Conservation (phyloP, 192 early-diverging fungal genomes). For the Gigaspora rosea region DNA sequence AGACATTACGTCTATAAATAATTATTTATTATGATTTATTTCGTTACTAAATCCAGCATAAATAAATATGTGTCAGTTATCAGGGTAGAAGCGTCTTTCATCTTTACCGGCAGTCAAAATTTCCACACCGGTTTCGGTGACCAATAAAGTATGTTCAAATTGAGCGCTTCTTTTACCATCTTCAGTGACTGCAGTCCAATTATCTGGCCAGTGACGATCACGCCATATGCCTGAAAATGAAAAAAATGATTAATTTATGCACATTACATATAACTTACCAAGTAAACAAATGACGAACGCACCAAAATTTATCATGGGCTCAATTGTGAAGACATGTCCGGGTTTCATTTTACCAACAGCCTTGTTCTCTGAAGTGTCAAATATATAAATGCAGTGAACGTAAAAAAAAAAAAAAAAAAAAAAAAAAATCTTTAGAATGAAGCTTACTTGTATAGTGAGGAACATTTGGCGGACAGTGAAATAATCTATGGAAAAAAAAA, state of each 20-base stretch:
- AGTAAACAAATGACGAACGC: neutral
- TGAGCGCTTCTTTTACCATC: constrained; percentile 96
- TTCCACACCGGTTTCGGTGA: constrained; percentile 91
- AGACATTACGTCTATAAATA: too few species aligned
- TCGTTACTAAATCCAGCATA: too few species aligned
- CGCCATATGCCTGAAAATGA: constrained; percentile 41
- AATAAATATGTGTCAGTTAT: neutral
- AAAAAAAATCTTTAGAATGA: constrained; percentile 5
- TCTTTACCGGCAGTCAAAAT: constrained; percentile 59
- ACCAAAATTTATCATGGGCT: constrained; percentile 99
- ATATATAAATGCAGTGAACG: neutral
- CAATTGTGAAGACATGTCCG: constrained; percentile 96
- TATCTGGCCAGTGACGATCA: constrained; percentile 74
- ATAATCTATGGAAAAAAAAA: constrained; percentile 55
- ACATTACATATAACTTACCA: too few species aligned
- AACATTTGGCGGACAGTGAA: constrained; percentile 90
- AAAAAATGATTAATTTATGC: neutral
- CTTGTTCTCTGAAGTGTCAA: constrained; percentile 69
- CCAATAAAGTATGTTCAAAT: constrained; percentile 95
- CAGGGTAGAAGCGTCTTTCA: constrained; percentile 18
- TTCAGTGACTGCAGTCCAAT: constrained; percentile 87
- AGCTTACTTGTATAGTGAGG: constrained; percentile 84
- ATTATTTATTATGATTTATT: too few species aligned
- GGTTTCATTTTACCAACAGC: constrained; percentile 94
- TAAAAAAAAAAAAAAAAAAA: neutral